phyloP scores from a whole-genome alignment of 164 flowering plant genomes.

The Chimonanthus salicifolius region DNA sequence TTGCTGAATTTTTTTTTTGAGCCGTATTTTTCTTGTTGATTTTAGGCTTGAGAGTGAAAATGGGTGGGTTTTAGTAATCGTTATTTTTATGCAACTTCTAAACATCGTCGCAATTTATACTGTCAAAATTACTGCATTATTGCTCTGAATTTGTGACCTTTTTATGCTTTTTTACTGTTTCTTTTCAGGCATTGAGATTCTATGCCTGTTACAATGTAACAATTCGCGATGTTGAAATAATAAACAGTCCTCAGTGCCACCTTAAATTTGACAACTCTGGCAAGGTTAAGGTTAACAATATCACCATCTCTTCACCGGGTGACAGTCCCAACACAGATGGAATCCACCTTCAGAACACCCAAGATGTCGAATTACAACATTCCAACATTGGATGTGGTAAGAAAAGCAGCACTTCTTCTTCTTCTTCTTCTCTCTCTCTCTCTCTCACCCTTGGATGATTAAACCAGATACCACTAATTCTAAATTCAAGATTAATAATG shows the following conservation, averaged over 20 bases:
- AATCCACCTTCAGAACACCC: constrained; percentile 73
- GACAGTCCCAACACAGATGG: constrained; percentile 90
- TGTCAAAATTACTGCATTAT: background rate
- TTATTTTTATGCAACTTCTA: too few relatives aligned
- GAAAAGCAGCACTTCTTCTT: background rate
- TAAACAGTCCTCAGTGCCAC: constrained; percentile 81
- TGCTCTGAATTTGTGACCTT: background rate
- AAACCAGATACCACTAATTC: too few relatives aligned
- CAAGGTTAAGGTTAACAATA: constrained; percentile 42
- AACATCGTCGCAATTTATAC: background rate
- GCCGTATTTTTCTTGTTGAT: too few relatives aligned
- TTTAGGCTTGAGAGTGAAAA: too few relatives aligned
- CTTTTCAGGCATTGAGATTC: constrained; percentile 75
- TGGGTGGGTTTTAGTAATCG: too few relatives aligned
- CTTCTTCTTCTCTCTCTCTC: too few relatives aligned
- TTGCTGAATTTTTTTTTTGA: too few relatives aligned
- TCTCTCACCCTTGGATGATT: too few relatives aligned
- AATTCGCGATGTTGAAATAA: constrained; percentile 53
- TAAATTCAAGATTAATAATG: too few relatives aligned
- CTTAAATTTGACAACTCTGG: constrained; percentile 63
- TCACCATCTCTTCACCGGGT: constrained; percentile 74
- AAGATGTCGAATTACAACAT: constrained; percentile 60
- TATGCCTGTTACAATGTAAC: constrained; percentile 51
- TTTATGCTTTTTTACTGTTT: background rate
- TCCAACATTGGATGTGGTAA: constrained; percentile 67